phyloP scores from a whole-genome alignment of 2,329 filamentous ascomycete genomes.

The Aspergillus fumigatiaffinis region DNA sequence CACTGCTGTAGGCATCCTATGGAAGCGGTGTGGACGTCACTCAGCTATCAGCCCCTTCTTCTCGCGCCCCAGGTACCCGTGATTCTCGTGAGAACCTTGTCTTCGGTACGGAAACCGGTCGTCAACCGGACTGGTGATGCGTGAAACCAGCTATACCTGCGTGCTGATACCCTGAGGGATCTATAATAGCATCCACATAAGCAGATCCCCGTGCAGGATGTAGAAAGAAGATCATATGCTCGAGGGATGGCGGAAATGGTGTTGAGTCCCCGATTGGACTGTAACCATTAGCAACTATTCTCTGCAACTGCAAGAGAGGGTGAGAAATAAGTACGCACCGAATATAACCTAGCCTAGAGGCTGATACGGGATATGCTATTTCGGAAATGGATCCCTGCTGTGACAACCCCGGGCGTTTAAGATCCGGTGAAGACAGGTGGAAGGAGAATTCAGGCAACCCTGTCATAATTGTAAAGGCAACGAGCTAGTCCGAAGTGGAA shows the following conservation, averaged over 20 bases:
- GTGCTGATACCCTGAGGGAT: not conserved
- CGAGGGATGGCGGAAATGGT: not conserved
- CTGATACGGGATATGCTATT: not conserved
- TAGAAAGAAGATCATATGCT: not conserved
- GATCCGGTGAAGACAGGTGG: not conserved
- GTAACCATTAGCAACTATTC: not conserved
- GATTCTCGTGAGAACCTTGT: not conserved
- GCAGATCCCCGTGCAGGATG: not conserved
- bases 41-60: not conserved
- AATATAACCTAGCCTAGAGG: not conserved
- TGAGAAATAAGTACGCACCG: not conserved
- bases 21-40: conserved; percentile 3
- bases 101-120: not conserved
- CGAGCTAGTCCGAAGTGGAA: not conserved
- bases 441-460: not conserved
- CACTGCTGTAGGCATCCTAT: conserved; percentile 1
- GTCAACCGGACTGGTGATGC: not conserved
- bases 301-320: not conserved
- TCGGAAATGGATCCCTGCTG: not conserved
- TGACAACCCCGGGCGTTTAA: not conserved
- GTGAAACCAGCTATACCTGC: not conserved
- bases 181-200: not conserved
- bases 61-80: not conserved
- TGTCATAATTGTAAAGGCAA: not conserved
- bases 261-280: not conserved